Evolutionary conservation across 1,284 basidiomycete genomes (phyloP).

Genomic region (Phlebopus sp.): DNA sequence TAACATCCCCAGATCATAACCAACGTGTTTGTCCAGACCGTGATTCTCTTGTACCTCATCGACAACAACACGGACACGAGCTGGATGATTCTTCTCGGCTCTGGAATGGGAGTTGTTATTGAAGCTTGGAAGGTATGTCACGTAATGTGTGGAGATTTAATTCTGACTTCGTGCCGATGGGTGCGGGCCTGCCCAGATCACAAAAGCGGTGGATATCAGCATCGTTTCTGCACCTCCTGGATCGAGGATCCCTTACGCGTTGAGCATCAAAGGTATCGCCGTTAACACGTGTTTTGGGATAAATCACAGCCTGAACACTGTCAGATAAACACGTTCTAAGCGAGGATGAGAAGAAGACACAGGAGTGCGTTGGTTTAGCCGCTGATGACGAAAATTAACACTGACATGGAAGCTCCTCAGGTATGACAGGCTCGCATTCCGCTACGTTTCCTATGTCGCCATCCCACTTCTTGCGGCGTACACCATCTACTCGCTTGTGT

Average conservation of each 20-base stretch:
- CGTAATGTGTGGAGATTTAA: slow-evolving; percentile 12
- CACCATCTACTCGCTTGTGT: slow-evolving; percentile 86
- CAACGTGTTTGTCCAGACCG: slow-evolving; percentile 88
- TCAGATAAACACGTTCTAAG: slow-evolving; percentile 89
- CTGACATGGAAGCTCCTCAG: slow-evolving; percentile 35
- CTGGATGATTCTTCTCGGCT: slow-evolving; percentile 93
- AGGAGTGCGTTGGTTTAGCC: slow-evolving; percentile 64
- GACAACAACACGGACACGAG: slow-evolving; percentile 95
- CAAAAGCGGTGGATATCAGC: slow-evolving; percentile 84
- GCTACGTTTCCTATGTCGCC: slow-evolving; percentile 85
- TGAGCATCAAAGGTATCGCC: slow-evolving; percentile 73
- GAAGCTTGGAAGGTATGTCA: slow-evolving; percentile 91
- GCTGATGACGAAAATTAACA: slow-evolving; percentile 20
- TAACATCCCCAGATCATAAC: slow-evolving; percentile 67
- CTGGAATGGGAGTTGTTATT: slow-evolving; percentile 84
- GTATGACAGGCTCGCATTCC: slow-evolving; percentile 85
- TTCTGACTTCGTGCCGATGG: slow-evolving; percentile 11
- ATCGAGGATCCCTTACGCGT: slow-evolving; percentile 71
- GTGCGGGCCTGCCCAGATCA: slow-evolving; percentile 50
- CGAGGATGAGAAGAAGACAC: slow-evolving; percentile 97
- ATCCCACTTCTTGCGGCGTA: slow-evolving; percentile 85
- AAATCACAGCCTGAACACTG: slow-evolving; percentile 6
- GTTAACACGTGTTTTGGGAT: slow-evolving; percentile 17
- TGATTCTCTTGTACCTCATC: slow-evolving; percentile 90
- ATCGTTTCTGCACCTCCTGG: slow-evolving; percentile 58